Evolutionary conservation across 345 rosid genomes (phyloP), one percentile per base, ranked within the genome.

Genomic region (Alliaria petiolata): DNA sequence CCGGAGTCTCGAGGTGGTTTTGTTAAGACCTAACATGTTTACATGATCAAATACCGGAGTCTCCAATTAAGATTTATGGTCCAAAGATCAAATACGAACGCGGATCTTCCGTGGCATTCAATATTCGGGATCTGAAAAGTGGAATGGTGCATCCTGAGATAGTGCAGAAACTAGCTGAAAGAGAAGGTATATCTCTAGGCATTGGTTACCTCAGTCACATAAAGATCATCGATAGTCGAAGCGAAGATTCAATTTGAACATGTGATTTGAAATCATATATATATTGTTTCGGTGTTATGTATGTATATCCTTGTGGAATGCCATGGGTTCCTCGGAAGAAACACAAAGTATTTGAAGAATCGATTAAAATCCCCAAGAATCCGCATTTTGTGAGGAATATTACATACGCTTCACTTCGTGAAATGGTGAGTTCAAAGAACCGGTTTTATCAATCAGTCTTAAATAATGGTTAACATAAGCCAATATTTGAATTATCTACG

Each of bases 61-160:
- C n/a, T n/a, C n/a, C n/a, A n/a, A n/a, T n/a, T n/a, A n/a, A 92
- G 69, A 90, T 95, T 30, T 95, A 92, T 49, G 99, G 99, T 54
- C 98, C 99, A 3, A 95, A 95, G 78, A 90, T 95, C 61, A 95
- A 95, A 79, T 95, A 90, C 22, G 99, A 92, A 67, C 84, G 99
- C 9, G 99, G 99, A 62, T 97, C 97, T 28, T 92, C 99, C 0
- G 87, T 95, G 52, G 97, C 99, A 13, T 95, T 95, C 76, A 95
- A 92, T 65, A 71, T 95, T 64, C 83, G 96, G 80, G 89, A 90
- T 60, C 69, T 82, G 67, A 85, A 78, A 67, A 80, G 74, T 68
- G 96, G 91, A 36, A 81, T 92, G 55, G 83, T 95, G n/a, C 83
- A 84, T 78, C 99, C 99, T 7, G 99, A 92, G 83, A 77, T 83